Evolutionary conservation across 257 asterid species (phyloP), one percentile per base, ranked within the genome.

Genomic region (Rubia yunnanensis): DNA sequence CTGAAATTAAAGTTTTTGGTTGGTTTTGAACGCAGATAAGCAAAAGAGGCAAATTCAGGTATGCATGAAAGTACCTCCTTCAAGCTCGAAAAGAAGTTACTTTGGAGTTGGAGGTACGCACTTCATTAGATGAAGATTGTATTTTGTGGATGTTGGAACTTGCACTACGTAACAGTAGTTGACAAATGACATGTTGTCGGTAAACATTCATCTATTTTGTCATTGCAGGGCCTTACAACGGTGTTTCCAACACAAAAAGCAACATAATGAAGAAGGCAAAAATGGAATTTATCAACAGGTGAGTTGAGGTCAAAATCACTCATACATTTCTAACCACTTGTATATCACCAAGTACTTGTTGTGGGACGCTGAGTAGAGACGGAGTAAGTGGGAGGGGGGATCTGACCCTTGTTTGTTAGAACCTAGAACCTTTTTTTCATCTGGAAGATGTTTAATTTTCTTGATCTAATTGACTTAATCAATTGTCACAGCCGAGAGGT

Each of bases 201-300:
- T 53, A 22, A 63, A 74, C 65, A 36, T 44, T 31, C 56, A 62
- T 23, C 60, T 72, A 22, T 28, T 32, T 38, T 63, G 18, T 63
- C 77, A 86, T 87, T 65, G 73, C 73, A 63, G 70, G 80, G 32
- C 34, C 39, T 66, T 84, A 80, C 50, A 74, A 67, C 74, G 78
- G 78, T 78, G 73, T 81, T 73, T 82, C 81, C 84, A 88, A 77
- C 81, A 84, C 95, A 22, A 94, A 84, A 78, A 86, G 95, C 70
- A 70, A 70, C 75, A 71, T 94, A 74, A 75, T 92, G 97, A 94
- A 88, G 91, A 94, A 94, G 83, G 87, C 99, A 66, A 94, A 86
- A 83, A 44, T 78, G 22, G 98, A 94, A 24, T 94, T 79, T 70
- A 32, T 86, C 63, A 94, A 84, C 81, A 83, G 99, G 97, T 88